These are phyloP conservation scores for Pezicula rhizophila DNA, from an alignment of 2,329 filamentous ascomycete species.

Conservation along the genomic window DNA sequence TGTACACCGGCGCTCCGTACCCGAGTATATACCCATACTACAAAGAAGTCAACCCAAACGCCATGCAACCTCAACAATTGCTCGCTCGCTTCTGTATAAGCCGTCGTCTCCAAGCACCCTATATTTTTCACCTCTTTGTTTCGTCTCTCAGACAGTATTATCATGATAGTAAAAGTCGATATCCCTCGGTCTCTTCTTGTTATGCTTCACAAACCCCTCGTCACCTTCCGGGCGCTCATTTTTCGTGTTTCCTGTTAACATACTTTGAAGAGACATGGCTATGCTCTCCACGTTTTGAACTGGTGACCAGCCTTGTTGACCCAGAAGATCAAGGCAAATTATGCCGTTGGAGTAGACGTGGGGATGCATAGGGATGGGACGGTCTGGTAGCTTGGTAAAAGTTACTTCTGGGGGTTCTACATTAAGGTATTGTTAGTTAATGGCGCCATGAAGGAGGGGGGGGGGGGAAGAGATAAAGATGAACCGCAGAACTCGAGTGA, in stretches of 20 bases:
- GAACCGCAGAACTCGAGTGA: too few relatives aligned
- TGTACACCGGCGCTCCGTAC: too few relatives aligned
- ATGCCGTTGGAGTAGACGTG: conserved; percentile 99
- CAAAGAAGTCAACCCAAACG: too few relatives aligned
- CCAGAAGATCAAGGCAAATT: conserved; percentile 92
- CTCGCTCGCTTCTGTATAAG: too few relatives aligned
- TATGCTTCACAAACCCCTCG: conserved; percentile 78
- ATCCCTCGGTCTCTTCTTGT: conserved; percentile 74
- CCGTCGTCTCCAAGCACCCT: background rate
- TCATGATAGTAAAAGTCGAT: conserved; percentile 95
- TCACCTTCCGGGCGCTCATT: conserved; percentile 88
- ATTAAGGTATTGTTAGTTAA: background rate
- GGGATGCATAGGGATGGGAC: conserved; percentile 84
- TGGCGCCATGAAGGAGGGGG: background rate
- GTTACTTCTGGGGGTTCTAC: conserved; percentile 90
- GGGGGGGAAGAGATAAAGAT: background rate
- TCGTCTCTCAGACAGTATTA: conserved; percentile 54
- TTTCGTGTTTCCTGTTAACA: conserved; percentile 92
- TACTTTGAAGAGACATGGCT: conserved; percentile 95
- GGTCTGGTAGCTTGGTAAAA: conserved; percentile 62
- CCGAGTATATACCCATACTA: too few relatives aligned
- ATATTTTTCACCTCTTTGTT: background rate
- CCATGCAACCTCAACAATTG: too few relatives aligned
- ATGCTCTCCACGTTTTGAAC: conserved; percentile 96
- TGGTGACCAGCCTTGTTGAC: conserved; percentile 84